A percentile compares a stretch with the other conserved stretches of the same genome.
Evolutionary conservation across 2,329 filamentous ascomycete species (phyloP).

Genomic region (Arthrobotrys musiformis): DNA sequence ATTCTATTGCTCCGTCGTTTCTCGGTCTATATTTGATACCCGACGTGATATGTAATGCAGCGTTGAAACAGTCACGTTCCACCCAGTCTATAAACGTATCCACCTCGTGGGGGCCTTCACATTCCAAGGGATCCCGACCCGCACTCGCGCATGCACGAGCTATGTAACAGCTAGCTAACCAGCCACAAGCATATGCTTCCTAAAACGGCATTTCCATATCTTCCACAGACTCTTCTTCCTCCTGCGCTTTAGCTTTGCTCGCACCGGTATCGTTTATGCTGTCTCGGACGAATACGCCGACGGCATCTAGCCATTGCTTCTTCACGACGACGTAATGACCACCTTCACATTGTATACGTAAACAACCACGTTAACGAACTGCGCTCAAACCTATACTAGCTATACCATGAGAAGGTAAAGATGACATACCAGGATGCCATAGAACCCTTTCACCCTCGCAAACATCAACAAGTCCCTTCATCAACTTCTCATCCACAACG

Average conservation of each 20-base stretch:
- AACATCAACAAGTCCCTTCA: constrained; percentile 68
- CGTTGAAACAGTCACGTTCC: constrained; percentile 7
- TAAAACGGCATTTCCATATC: constrained; percentile 75
- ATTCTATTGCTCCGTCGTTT: not conserved
- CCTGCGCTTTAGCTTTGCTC: constrained; percentile 56
- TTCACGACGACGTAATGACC: constrained; percentile 75
- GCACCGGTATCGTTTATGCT: constrained; percentile 62
- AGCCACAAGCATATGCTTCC: not conserved
- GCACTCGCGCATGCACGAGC: not conserved
- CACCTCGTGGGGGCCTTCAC: constrained; percentile 14
- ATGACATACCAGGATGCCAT: constrained; percentile 71
- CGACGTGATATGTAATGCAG: not conserved
- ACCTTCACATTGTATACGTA: constrained; percentile 8
- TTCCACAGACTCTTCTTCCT: constrained; percentile 69
- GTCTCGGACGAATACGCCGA: constrained; percentile 71
- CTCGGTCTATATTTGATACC: not conserved
- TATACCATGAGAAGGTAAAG: not conserved
- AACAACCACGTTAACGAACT: not conserved
- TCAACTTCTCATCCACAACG: constrained; percentile 72
- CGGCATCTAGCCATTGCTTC: constrained; percentile 71
- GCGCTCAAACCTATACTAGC: not conserved
- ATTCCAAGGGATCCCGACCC: not conserved
- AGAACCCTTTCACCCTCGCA: constrained; percentile 70
- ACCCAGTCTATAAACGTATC: not conserved
- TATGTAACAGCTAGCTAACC: not conserved